phyloP scores from a whole-genome alignment of 805 yeast genomes.

The Wickerhamiella domercqiae region DNA sequence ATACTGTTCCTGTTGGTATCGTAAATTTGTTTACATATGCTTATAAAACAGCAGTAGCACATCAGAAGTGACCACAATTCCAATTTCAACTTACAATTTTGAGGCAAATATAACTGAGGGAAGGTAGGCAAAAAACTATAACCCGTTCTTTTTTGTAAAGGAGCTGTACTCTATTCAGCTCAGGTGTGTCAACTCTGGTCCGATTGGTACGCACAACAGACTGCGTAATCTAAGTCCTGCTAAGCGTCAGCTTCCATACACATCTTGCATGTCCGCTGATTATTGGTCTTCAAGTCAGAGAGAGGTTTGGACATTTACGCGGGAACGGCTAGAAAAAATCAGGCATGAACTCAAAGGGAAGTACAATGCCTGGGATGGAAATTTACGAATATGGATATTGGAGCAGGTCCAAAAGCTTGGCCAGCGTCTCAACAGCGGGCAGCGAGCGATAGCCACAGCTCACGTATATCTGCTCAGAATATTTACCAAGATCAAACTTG shows the following conservation, averaged over 20 bases:
- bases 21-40: too few species aligned
- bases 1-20: too few species aligned
- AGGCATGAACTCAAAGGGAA: slow-evolving; percentile 22
- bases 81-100: too few species aligned
- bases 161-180: not conserved
- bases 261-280: slow-evolving; percentile 34
- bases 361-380: slow-evolving; percentile 26
- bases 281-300: slow-evolving; percentile 82
- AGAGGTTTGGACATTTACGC: slow-evolving; percentile 62
- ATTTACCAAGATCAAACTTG: slow-evolving; percentile 38
- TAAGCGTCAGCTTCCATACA: not conserved
- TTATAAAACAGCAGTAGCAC: too few species aligned
- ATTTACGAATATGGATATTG: slow-evolving; percentile 53
- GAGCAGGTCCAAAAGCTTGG: slow-evolving; percentile 62
- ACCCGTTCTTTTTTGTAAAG: too few species aligned
- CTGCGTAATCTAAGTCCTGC: not conserved
- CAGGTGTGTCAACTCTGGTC: not conserved
- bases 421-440: slow-evolving; percentile 59
- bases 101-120: too few species aligned
- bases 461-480: slow-evolving; percentile 75
- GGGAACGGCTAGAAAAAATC: slow-evolving; percentile 37
- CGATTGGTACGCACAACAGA: not conserved
- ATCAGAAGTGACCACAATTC: too few species aligned
- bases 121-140: too few species aligned
- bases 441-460: slow-evolving; percentile 75